Evolutionary conservation across 306 rosid genomes (phyloP).

Genomic region (peach (Prunus persica)): DNA sequence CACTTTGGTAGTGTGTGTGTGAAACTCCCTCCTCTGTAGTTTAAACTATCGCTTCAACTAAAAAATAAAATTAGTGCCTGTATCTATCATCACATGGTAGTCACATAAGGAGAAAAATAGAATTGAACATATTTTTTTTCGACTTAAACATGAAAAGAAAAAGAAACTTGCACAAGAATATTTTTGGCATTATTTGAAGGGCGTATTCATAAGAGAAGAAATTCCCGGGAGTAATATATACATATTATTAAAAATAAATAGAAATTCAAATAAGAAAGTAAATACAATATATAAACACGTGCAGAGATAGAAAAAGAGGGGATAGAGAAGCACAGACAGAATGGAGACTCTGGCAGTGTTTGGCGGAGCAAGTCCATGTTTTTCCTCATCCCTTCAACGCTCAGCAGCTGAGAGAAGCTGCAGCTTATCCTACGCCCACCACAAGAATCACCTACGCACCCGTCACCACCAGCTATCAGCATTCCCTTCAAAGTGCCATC

Average conservation of each 20-base stretch:
- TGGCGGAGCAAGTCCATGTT: conserved; percentile 49
- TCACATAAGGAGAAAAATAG: not conserved
- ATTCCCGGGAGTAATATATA: not conserved
- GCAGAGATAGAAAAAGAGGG: not conserved
- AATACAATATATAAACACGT: conserved; percentile 1
- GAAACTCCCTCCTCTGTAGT: too few species aligned
- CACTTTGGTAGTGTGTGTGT: too few species aligned
- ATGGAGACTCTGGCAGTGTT: conserved; percentile 54
- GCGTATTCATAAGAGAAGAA: not conserved
- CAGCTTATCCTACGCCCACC: conserved; percentile 31
- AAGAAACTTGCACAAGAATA: too few species aligned
- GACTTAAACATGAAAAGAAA: too few species aligned
- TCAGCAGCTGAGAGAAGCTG: conserved; percentile 22
- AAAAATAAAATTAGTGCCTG: too few species aligned
- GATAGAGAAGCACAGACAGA: not conserved
- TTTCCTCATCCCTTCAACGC: conserved; percentile 43
- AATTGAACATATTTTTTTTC: too few species aligned
- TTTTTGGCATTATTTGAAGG: not conserved
- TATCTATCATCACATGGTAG: not conserved
- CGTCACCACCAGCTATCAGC: conserved; percentile 48
- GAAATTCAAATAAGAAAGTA: not conserved
- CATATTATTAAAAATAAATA: not conserved
- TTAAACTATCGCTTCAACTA: too few species aligned
- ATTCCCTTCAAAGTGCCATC: conserved; percentile 64
- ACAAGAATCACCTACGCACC: conserved; percentile 21